A percentile compares a stretch with the other conserved stretches of the same genome.
Conservation (phyloP, 2,329 filamentous ascomycete species). For the Davidsoniella neocaledoniae region DNA sequence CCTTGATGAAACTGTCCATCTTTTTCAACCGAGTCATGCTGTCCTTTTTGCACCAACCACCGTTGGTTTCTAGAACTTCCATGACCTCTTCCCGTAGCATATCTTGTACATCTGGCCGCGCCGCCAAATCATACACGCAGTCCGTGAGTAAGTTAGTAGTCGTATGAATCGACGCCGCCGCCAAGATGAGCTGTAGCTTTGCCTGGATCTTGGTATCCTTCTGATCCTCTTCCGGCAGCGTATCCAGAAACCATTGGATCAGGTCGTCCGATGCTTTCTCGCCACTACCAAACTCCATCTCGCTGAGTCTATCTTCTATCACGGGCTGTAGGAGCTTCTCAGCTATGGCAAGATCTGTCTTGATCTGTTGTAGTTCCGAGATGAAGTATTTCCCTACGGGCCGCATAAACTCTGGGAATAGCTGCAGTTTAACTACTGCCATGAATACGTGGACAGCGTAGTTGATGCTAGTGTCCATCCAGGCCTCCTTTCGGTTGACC, state of each 20-base stretch:
- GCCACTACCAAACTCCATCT: conserved; percentile 21
- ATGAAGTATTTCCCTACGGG: conserved; percentile 30
- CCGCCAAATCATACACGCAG: conserved; percentile 32
- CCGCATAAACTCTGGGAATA: conserved; percentile 33
- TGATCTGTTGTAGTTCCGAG: conserved; percentile 29
- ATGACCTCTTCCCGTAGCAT: conserved; percentile 32
- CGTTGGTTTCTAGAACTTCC: conserved; percentile 24
- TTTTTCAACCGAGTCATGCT: conserved; percentile 28
- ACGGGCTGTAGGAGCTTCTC: conserved; percentile 28
- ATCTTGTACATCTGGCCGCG: conserved; percentile 29
- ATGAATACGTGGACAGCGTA: conserved; percentile 33
- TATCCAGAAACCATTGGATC: conserved; percentile 29
- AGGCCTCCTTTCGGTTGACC: conserved; percentile 34
- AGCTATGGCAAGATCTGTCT: conserved; percentile 25
- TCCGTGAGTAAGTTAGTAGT: conserved; percentile 30
- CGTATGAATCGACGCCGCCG: conserved; percentile 29
- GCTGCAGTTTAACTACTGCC: conserved; percentile 31
- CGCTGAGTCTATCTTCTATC: conserved; percentile 28
- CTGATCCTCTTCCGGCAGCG: conserved; percentile 23
- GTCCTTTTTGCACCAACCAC: conserved; percentile 26
- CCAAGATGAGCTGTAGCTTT: conserved; percentile 27
- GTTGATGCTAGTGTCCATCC: conserved; percentile 35
- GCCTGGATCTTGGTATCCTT: conserved; percentile 23
- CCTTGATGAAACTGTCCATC: conserved; percentile 33
- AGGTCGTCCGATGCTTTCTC: conserved; percentile 25